Percentiles rank a stretch among this genome's conserved stretches.
Conservation (phyloP, 2,329 filamentous ascomycete species). For the Hirsutella minnesotensis region DNA sequence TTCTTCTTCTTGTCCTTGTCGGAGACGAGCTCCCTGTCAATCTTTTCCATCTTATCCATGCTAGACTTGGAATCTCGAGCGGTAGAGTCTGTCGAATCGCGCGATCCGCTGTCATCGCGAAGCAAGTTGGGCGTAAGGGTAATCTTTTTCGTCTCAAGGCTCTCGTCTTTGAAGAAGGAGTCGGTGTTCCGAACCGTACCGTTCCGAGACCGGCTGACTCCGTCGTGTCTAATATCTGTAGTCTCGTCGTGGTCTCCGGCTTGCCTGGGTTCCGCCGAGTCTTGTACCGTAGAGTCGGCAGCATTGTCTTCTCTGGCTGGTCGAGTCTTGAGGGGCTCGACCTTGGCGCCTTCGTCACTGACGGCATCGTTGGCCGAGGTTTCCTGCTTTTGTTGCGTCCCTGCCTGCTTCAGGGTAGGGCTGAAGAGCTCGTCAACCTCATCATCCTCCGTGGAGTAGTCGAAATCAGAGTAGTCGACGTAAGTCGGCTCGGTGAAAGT, state of each 20-base stretch:
- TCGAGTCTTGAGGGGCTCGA: conserved; percentile 42
- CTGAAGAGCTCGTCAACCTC: conserved; percentile 34
- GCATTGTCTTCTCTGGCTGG: conserved; percentile 26
- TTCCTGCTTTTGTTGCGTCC: conserved; percentile 17
- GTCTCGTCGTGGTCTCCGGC: conserved; percentile 52
- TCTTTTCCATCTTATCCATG: conserved; percentile 55
- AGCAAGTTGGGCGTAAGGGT: conserved; percentile 87
- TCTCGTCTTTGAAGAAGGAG: conserved; percentile 96
- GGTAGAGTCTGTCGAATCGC: conserved; percentile 35
- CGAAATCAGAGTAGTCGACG: conserved; percentile 76
- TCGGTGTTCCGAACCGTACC: conserved; percentile 85
- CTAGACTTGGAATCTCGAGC: conserved; percentile 48
- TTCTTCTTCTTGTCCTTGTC: conserved; percentile 69
- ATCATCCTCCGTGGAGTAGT: conserved; percentile 71
- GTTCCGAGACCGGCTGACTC: conserved; percentile 58
- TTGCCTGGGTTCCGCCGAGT: conserved; percentile 23
- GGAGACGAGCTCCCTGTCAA: conserved; percentile 38
- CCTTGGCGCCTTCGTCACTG: conserved; percentile 41
- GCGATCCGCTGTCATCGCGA: conserved; percentile 59
- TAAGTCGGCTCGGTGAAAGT: conserved; percentile 78
- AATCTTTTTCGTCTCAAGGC: conserved; percentile 91
- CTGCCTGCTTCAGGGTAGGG: conserved; percentile 21
- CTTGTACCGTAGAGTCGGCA: conserved; percentile 20
- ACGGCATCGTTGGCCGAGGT: conserved; percentile 18
- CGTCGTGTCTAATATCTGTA: conserved; percentile 41